Evolutionary conservation across 148 eudicot species (phyloP).

Genomic region (Talinum fruticosum): DNA sequence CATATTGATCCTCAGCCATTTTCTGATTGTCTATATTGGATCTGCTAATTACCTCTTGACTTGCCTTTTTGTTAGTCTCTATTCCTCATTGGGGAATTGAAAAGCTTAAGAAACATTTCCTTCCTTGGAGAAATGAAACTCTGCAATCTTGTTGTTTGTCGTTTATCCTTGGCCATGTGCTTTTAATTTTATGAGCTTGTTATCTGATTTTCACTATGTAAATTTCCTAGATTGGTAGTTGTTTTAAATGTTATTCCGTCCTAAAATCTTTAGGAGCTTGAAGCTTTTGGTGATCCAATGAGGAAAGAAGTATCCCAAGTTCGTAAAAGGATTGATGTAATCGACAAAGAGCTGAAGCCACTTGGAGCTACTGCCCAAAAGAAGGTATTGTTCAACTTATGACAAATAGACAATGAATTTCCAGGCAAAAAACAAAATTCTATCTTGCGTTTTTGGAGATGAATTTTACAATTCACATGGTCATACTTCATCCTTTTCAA

Average conservation of each 20-base stretch:
- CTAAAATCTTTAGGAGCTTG: conserved; percentile 59
- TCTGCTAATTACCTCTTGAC: not conserved
- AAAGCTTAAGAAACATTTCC: not conserved
- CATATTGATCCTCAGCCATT: not conserved
- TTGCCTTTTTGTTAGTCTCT: not conserved
- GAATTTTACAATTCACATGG: not conserved
- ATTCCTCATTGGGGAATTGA: too few species aligned
- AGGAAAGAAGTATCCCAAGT: conserved; percentile 75
- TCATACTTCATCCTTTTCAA: not conserved
- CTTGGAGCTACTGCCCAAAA: conserved; percentile 78
- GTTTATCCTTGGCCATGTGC: not conserved
- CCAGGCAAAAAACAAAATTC: not conserved
- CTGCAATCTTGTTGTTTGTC: not conserved
- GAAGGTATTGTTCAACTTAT: conserved; percentile 48
- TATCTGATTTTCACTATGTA: not conserved
- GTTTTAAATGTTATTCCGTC: not conserved
- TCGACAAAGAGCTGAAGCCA: conserved; percentile 87
- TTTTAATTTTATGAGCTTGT: not conserved
- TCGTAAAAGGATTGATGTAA: conserved; percentile 76
- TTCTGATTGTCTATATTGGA: not conserved
- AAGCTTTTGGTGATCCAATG: conserved; percentile 75
- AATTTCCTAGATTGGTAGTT: not conserved
- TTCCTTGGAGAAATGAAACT: not conserved
- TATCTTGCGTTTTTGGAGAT: not conserved
- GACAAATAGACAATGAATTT: not conserved